A percentile compares a stretch with the other conserved stretches of the same genome.
These are phyloP conservation scores for Mucor lusitanicus DNA, from an alignment of 371 early-diverging fungal species.

Conservation along the genomic window DNA sequence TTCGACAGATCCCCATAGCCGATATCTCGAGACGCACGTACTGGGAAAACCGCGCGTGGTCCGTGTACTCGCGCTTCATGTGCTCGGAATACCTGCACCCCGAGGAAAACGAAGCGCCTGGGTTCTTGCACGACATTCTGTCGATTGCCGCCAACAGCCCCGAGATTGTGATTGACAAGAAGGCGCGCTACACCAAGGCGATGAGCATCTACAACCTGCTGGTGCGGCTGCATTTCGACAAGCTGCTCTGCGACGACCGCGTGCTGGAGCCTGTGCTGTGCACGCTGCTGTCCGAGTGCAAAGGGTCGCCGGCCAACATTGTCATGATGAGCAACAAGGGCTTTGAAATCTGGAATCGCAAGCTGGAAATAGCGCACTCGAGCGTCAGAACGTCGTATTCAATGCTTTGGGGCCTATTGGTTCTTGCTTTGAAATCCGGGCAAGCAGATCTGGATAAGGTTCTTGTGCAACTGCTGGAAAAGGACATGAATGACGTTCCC, in stretches of 20 bases:
- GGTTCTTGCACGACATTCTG: conserved; percentile 37
- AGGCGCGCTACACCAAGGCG: conserved; percentile 31
- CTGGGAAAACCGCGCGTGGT: conserved; percentile 45
- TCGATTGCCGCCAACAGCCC: conserved; percentile 31
- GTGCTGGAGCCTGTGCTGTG: conserved; percentile 38
- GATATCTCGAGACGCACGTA: conserved; percentile 27
- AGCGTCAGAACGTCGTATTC: conserved; percentile 9
- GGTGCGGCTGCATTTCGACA: conserved; percentile 19
- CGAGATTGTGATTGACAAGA: conserved; percentile 16
- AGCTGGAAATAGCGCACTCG: conserved; percentile 7
- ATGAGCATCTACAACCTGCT: conserved; percentile 34
- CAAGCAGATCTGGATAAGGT: conserved; percentile 23
- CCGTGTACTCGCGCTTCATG: conserved; percentile 42
- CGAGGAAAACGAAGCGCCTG: conserved; percentile 34
- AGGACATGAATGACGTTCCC: conserved; percentile 10
- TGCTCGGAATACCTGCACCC: conserved; percentile 39
- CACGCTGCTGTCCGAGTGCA: conserved; percentile 32
- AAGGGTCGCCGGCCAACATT: conserved; percentile 20
- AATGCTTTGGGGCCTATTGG: conserved; percentile 32
- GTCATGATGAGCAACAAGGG: conserved; percentile 27
- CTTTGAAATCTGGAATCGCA: conserved; percentile 32
- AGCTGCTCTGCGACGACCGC: conserved; percentile 35
- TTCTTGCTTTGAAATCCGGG: conserved; percentile 33
- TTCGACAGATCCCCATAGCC: conserved; percentile 8
- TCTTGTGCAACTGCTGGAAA: neutral